Percentiles rank a stretch among this genome's conserved stretches.
Conservation (phyloP, 2,329 filamentous ascomycete genomes). For the Diaporthe sp. region DNA sequence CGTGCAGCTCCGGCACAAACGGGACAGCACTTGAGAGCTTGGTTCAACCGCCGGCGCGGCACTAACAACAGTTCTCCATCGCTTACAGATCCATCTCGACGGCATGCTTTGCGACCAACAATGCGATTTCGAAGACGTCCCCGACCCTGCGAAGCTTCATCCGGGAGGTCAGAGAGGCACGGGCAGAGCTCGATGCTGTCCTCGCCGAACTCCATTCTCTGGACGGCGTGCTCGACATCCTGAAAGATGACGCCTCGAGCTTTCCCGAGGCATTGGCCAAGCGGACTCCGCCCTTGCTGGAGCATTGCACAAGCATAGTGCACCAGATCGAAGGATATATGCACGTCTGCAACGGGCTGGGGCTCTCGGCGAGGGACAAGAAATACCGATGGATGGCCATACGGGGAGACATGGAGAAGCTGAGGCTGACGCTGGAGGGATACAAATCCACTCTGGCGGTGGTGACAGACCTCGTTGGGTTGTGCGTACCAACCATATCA, state of each 20-base stretch:
- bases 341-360: conserved; percentile 48
- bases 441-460: conserved; percentile 56
- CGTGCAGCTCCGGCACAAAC: conserved; percentile 3
- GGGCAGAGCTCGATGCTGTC: conserved; percentile 54
- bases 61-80: background rate
- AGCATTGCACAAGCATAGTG: conserved; percentile 53
- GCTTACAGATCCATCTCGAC: conserved; percentile 52
- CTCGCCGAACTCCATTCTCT: conserved; percentile 58
- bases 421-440: conserved; percentile 53
- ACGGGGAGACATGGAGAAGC: conserved; percentile 49
- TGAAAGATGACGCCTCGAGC: conserved; percentile 54
- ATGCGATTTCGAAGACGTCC: conserved; percentile 52
- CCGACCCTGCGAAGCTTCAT: conserved; percentile 52
- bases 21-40: too few relatives aligned
- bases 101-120: conserved; percentile 54
- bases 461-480: conserved; percentile 56
- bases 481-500: conserved; percentile 49
- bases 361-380: conserved; percentile 53
- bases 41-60: background rate
- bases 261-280: conserved; percentile 54
- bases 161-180: conserved; percentile 57
- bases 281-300: conserved; percentile 53
- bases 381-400: conserved; percentile 53
- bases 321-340: conserved; percentile 53
- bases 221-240: conserved; percentile 53